Percentiles rank a stretch among this genome's conserved stretches.
phyloP scores from a whole-genome alignment of 768 basidiomycete genomes.

The Phaffia tasmanica region DNA sequence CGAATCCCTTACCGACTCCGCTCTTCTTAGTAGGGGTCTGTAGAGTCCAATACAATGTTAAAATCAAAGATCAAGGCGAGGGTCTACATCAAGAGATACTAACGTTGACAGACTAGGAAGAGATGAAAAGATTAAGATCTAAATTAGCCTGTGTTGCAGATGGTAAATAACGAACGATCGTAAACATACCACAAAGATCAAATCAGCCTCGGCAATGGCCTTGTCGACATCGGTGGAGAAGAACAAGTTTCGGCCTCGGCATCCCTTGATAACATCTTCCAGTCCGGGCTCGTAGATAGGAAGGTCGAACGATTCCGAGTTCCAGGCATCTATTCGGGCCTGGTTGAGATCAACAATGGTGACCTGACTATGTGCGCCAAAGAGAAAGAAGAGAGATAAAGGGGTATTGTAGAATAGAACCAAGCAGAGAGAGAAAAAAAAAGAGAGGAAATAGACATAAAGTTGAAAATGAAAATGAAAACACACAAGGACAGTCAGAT shows the following conservation, averaged over 20 bases:
- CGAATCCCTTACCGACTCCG: constrained; percentile 84
- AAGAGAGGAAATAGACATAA: neutral
- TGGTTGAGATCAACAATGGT: constrained; percentile 98
- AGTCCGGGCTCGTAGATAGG: constrained; percentile 99
- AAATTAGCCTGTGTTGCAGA: neutral
- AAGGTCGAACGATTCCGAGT: constrained; percentile 61
- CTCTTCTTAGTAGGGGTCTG: constrained; percentile 93
- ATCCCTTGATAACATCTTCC: constrained; percentile 72
- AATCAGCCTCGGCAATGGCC: constrained; percentile 80
- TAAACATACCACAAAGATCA: constrained; percentile 32
- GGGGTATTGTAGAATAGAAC: too few relatives aligned
- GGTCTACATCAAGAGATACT: neutral
- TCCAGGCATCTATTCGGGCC: constrained; percentile 92
- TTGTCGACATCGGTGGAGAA: constrained; percentile 92
- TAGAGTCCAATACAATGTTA: neutral
- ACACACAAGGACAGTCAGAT: neutral
- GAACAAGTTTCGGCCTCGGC: constrained; percentile 89
- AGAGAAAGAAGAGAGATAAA: neutral
- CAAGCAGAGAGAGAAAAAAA: neutral
- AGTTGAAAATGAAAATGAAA: neutral
- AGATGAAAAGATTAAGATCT: neutral
- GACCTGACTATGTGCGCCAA: constrained; percentile 58
- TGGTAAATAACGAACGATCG: neutral
- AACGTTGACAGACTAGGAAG: constrained; percentile 24
- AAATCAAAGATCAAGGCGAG: neutral